A percentile compares a stretch with the other conserved stretches of the same genome.
These are phyloP conservation scores for Geotrichum aggregatum DNA, from an alignment of 1,139 yeast species.

Conservation along the genomic window DNA sequence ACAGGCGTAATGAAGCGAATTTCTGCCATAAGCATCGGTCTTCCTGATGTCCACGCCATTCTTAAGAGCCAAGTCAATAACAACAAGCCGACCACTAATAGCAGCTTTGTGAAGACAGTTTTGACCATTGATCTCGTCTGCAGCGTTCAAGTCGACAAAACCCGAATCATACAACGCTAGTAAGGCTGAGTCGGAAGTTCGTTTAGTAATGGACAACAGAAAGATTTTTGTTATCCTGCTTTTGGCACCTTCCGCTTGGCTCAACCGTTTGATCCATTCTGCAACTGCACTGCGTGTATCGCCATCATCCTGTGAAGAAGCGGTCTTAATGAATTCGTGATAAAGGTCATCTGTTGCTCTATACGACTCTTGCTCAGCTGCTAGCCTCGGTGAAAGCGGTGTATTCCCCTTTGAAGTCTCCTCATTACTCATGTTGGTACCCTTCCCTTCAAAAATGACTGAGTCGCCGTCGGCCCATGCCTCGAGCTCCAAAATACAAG, in stretches of 20 bases:
- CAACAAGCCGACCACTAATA: slow-evolving; percentile 35
- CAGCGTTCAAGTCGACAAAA: slow-evolving; percentile 39
- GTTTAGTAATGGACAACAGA: slow-evolving; percentile 53
- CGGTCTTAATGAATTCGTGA: slow-evolving; percentile 61
- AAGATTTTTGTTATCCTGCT: slow-evolving; percentile 61
- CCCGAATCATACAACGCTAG: slow-evolving; percentile 40
- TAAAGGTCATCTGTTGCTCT: slow-evolving; percentile 53
- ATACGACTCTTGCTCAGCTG: slow-evolving; percentile 11
- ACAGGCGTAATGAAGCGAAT: slow-evolving; percentile 85
- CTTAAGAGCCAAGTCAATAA: slow-evolving; percentile 40
- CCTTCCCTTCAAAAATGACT: slow-evolving; percentile 35
- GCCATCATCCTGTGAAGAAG: slow-evolving; percentile 40
- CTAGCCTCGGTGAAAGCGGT: background rate
- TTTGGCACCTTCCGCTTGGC: slow-evolving; percentile 43
- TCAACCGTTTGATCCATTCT: slow-evolving; percentile 50
- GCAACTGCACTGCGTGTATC: slow-evolving; percentile 31
- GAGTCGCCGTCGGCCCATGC: slow-evolving; percentile 76
- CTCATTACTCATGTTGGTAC: slow-evolving; percentile 12
- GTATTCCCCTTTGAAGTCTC: background rate
- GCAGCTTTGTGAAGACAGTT: slow-evolving; percentile 51
- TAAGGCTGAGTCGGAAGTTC: slow-evolving; percentile 43
- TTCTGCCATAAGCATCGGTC: slow-evolving; percentile 68
- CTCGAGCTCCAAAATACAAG: slow-evolving; percentile 75
- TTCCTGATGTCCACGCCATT: slow-evolving; percentile 40
- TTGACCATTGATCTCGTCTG: slow-evolving; percentile 44